A percentile compares a stretch with the other conserved stretches of the same genome.
These are phyloP conservation scores for Aechmea fasciata DNA, from an alignment of 176 grass and related monocot species.

Conservation along the genomic window DNA sequence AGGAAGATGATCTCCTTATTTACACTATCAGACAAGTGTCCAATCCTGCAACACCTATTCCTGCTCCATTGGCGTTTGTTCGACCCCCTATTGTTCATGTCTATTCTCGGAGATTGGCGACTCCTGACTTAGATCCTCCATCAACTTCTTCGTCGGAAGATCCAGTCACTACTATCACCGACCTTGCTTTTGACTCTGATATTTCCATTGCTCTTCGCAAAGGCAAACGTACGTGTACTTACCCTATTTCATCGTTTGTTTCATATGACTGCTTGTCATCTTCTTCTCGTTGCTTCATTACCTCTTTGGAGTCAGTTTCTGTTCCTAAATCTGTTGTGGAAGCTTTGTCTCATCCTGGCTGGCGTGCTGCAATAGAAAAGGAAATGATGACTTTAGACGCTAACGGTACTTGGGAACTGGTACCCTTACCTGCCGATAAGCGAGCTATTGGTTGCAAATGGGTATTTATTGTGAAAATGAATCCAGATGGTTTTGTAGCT, in stretches of 20 bases:
- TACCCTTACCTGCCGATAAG: not conserved
- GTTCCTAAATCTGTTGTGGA: not conserved
- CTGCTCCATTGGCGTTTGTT: not conserved
- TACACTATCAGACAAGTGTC: not conserved
- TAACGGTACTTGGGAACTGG: not conserved
- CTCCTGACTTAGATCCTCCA: not conserved
- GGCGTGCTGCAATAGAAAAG: not conserved
- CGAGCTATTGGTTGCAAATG: not conserved
- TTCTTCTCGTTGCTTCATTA: not conserved
- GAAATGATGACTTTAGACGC: not conserved
- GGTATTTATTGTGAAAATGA: not conserved
- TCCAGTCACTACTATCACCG: not conserved
- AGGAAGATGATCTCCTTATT: too few relatives aligned
- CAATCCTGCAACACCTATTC: not conserved
- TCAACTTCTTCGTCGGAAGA: not conserved
- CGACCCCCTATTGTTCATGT: not conserved
- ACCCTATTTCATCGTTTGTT: not conserved
- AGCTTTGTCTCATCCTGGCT: not conserved
- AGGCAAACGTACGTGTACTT: not conserved
- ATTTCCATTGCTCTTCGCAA: not conserved
- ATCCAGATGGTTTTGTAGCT: not conserved
- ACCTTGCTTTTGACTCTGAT: not conserved
- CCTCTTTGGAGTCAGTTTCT: not conserved
- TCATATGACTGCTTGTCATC: not conserved
- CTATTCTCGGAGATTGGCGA: not conserved